These are phyloP conservation scores for Chlorella sp. DNA, from an alignment of 139 green algal genomes.

Conservation along the genomic window DNA sequence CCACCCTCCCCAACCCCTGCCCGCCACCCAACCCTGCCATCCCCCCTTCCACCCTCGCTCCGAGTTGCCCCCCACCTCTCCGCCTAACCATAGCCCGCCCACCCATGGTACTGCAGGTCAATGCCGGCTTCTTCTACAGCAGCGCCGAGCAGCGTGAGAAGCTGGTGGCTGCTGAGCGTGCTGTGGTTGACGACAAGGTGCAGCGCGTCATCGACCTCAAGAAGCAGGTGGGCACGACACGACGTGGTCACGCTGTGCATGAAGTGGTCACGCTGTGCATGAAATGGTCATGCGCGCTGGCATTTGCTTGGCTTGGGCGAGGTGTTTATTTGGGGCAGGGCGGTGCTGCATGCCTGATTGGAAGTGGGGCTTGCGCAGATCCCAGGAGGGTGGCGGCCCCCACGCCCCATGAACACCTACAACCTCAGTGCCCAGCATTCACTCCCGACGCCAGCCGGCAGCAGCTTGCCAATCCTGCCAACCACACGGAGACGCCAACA, in stretches of 20 bases:
- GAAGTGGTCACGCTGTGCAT: background rate
- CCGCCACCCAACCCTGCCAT: too few relatives aligned
- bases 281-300: background rate
- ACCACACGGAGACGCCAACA: too few relatives aligned
- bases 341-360: background rate
- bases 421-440: too few relatives aligned
- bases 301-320: background rate
- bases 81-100: too few relatives aligned
- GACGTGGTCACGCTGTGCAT: background rate
- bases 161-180: constrained; percentile 94
- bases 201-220: constrained; percentile 96
- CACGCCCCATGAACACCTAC: too few relatives aligned
- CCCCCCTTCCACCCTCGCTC: background rate
- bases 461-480: too few relatives aligned
- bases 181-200: constrained; percentile 94
- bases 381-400: too few relatives aligned
- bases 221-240: constrained; percentile 70
- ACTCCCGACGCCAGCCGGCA: too few relatives aligned
- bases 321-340: background rate
- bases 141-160: constrained; percentile 96
- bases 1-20: too few relatives aligned
- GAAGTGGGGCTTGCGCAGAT: too few relatives aligned
- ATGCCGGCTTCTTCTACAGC: constrained; percentile 98
- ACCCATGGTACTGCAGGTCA: constrained; percentile 68
- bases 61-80: too few relatives aligned